phyloP scores from a whole-genome alignment of 2,329 filamentous ascomycete genomes.

The Colletotrichum theobromicola region DNA sequence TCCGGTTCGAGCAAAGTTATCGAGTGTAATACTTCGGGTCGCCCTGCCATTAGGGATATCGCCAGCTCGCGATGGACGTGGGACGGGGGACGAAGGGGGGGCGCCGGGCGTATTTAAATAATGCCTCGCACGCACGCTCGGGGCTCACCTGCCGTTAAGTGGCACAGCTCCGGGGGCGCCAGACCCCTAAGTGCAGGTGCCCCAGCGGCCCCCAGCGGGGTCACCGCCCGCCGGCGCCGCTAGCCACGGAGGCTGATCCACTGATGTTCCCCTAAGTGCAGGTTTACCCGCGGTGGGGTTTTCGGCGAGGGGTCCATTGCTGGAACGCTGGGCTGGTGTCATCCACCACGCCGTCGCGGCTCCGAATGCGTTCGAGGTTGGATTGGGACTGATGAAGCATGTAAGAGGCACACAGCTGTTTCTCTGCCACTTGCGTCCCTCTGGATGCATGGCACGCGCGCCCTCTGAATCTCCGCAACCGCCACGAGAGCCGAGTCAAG shows the following conservation, averaged over 20 bases:
- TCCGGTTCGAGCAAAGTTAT: neutral
- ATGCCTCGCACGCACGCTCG: neutral
- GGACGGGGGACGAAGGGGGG: neutral
- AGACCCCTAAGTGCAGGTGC: constrained; percentile 25
- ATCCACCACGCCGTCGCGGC: neutral
- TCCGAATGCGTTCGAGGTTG: neutral
- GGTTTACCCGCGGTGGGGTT: constrained; percentile 16
- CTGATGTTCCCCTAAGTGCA: constrained; percentile 22
- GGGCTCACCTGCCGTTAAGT: constrained; percentile 19
- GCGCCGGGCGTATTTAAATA: constrained; percentile 15
- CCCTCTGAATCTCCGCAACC: neutral
- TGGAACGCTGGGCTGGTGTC: constrained; percentile 1
- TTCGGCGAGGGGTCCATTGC: neutral
- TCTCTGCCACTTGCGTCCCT: neutral
- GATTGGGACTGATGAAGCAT: neutral
- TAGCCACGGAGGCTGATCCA: neutral
- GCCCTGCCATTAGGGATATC: constrained; percentile 21
- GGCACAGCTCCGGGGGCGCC: constrained; percentile 18
- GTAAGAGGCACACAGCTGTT: neutral
- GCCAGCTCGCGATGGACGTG: constrained; percentile 1
- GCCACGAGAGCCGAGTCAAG: constrained; percentile 6
- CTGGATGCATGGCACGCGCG: neutral
- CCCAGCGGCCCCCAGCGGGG: constrained; percentile 3
- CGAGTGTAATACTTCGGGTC: constrained; percentile 12
- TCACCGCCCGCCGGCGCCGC: neutral